These are phyloP conservation scores for Botryosphaeria agaves DNA, from an alignment of 2,329 filamentous ascomycete genomes.

Conservation along the genomic window DNA sequence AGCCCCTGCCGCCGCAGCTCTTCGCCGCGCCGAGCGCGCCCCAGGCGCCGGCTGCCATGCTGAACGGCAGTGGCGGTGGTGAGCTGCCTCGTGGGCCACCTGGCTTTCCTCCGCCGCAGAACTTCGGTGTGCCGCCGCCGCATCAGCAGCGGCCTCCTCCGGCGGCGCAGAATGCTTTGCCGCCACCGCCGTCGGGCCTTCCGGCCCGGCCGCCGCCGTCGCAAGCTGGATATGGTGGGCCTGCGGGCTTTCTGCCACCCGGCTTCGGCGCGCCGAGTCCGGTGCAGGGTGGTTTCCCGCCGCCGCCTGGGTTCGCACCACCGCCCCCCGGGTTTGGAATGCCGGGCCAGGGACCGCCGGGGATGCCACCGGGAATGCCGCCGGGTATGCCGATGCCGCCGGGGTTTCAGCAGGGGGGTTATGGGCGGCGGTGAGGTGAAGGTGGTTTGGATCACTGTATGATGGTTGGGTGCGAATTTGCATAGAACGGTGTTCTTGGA, in stretches of 20 bases:
- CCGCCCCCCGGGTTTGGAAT: conserved; percentile 30
- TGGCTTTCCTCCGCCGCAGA: conserved; percentile 21
- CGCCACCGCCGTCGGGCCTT: conserved; percentile 40
- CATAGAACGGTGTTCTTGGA: no score
- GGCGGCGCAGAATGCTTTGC: conserved; percentile 26
- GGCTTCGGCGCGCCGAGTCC: conserved; percentile 23
- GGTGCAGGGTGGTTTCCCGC: conserved; percentile 13
- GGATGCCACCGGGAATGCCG: conserved; percentile 10
- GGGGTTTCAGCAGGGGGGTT: conserved; percentile 12
- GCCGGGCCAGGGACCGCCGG: conserved; percentile 11
- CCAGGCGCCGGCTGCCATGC: conserved; percentile 25
- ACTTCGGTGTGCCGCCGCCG: conserved; percentile 17
- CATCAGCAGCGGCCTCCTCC: conserved; percentile 6
- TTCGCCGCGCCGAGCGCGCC: conserved; percentile 31
- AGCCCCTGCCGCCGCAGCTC: conserved; percentile 59
- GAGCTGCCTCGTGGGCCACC: conserved; percentile 18
- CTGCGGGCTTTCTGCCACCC: conserved; percentile 33
- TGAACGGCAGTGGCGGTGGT: conserved; percentile 15
- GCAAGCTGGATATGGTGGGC: conserved; percentile 51
- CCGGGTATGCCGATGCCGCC: conserved; percentile 21
- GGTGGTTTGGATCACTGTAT: no score
- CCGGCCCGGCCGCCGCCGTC: conserved; percentile 55
- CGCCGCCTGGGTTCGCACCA: conserved; percentile 23
- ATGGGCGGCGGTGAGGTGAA: background rate
- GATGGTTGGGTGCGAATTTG: no score